Percentiles rank a stretch among this genome's conserved stretches.
Evolutionary conservation across 345 rosid genomes (phyloP).

Genomic region (Clausena lansium): DNA sequence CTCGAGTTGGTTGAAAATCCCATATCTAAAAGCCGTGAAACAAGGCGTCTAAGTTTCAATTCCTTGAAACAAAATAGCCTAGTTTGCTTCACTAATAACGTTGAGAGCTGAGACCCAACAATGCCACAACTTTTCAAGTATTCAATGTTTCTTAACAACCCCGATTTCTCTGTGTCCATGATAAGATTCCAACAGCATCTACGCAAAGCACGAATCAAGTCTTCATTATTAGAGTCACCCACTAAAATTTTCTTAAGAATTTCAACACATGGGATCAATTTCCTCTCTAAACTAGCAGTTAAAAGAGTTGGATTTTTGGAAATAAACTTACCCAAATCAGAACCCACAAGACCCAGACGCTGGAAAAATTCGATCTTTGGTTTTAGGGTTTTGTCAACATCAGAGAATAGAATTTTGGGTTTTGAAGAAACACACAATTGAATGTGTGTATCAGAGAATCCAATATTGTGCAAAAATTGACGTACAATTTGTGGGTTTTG

Average conservation of each 20-base stretch:
- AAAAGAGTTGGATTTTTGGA: slow-evolving; percentile 18
- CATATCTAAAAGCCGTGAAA: slow-evolving; percentile 16
- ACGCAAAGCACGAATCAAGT: slow-evolving; percentile 16
- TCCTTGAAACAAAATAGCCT: slow-evolving; percentile 24
- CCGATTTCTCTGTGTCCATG: not conserved
- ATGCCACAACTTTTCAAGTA: slow-evolving; percentile 31
- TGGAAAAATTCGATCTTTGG: slow-evolving; percentile 35
- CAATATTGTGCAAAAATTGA: slow-evolving; percentile 7
- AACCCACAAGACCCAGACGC: slow-evolving; percentile 3
- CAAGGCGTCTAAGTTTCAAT: slow-evolving; percentile 19
- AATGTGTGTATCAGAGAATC: slow-evolving; percentile 29
- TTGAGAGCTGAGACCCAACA: slow-evolving; percentile 29
- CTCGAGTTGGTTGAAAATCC: slow-evolving; percentile 39
- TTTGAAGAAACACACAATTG: not conserved
- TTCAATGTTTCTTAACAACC: slow-evolving; percentile 26
- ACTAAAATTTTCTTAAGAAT: slow-evolving; percentile 23
- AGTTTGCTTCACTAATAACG: slow-evolving; percentile 29
- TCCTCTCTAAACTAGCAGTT: slow-evolving; percentile 22
- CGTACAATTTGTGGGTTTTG: slow-evolving; percentile 17
- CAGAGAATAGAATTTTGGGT: slow-evolving; percentile 29
- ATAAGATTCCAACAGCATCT: slow-evolving; percentile 9
- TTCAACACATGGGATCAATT: slow-evolving; percentile 26
- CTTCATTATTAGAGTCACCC: slow-evolving; percentile 12
- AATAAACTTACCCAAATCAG: slow-evolving; percentile 24
- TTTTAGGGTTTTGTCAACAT: slow-evolving; percentile 19